A percentile compares a stretch with the other conserved stretches of the same genome.
Evolutionary conservation across 805 yeast species (phyloP).

Genomic region (Scheffersomyces lignosus): DNA sequence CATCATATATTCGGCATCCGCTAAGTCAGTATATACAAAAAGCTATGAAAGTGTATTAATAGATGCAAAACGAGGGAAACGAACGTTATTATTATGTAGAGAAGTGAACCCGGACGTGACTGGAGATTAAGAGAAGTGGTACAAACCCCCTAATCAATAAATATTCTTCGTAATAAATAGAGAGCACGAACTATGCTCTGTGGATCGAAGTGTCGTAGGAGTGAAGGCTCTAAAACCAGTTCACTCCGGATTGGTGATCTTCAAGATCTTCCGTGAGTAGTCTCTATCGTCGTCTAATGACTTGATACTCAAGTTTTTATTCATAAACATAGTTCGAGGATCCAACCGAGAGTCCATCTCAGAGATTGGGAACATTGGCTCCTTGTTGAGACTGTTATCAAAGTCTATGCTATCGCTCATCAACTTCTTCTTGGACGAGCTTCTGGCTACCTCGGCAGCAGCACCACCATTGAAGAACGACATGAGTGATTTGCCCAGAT

Average conservation of each 20-base stretch:
- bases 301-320: conserved; percentile 42
- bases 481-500: conserved; percentile 35
- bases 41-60: too few relatives aligned
- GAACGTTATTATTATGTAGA: too few relatives aligned
- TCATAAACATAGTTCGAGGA: conserved; percentile 50
- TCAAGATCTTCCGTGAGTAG: conserved; percentile 54
- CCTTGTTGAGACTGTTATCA: conserved; percentile 3
- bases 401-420: conserved; percentile 2
- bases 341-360: conserved; percentile 56
- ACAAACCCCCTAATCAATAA: too few relatives aligned
- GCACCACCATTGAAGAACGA: conserved; percentile 17
- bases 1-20: too few relatives aligned
- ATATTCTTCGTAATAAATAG: too few relatives aligned
- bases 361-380: conserved; percentile 18
- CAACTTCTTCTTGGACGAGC: conserved; percentile 7
- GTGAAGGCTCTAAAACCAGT: too few relatives aligned
- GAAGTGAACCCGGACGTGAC: too few relatives aligned
- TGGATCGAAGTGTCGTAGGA: too few relatives aligned
- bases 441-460: conserved; percentile 10
- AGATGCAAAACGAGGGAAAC: too few relatives aligned
- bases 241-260: conserved; percentile 53
- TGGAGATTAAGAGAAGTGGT: too few relatives aligned
- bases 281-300: conserved; percentile 57
- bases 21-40: too few relatives aligned
- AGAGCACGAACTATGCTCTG: too few relatives aligned